Base-by-base conservation (phyloP, 345 rosid species). In the Geranium rotundifolium region DNA sequence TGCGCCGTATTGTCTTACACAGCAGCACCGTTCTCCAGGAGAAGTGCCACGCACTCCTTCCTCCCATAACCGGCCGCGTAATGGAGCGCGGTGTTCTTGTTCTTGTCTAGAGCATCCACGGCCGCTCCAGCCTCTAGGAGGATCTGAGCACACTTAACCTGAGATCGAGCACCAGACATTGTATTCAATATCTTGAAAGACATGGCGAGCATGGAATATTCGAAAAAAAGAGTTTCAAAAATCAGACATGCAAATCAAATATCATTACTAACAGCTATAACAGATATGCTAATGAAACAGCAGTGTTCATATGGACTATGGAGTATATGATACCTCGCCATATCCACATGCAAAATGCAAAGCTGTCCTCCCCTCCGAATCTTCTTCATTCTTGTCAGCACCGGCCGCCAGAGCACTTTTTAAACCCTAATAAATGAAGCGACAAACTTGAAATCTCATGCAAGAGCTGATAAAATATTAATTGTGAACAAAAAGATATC, bases 321-420 rank as follows among this genome's bases (percentile, higher is more conserved):
- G 54, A 37, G 41, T 34, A 34, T 34, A 34, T 34, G 64, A 1
- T 83, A 93, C 99, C 99, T 93, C 99, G 56, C 99, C 99, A 34
- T 93, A 93, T 71, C 99, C 99, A 65, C 99, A 93, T 23, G 99
- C 87, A 82, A 90, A 93, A 80, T 93, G 99, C 72, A 93, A 80
- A 54, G 99, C 99, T 50, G 90, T 90, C 77, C 99, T 86, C 73
- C 97, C 99, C 77, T 93, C 99, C 17, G 99, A 81, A 83, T 93
- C 99, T 74, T 86, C 99, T 74, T 90, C 99, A 77, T 93, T 83
- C 79, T 90, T 93, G 80, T 83, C 74, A 64, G 90, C 96, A 80
- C 97, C 97, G 76, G 95, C 76, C 56, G 77, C 86, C 67, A 93
- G 78, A 4, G 96, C 95, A 61, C 52, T 54, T 81, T 90, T 86